phyloP scores from a whole-genome alignment of 495 filamentous ascomycete species.

The Elasticomyces elasticus region DNA sequence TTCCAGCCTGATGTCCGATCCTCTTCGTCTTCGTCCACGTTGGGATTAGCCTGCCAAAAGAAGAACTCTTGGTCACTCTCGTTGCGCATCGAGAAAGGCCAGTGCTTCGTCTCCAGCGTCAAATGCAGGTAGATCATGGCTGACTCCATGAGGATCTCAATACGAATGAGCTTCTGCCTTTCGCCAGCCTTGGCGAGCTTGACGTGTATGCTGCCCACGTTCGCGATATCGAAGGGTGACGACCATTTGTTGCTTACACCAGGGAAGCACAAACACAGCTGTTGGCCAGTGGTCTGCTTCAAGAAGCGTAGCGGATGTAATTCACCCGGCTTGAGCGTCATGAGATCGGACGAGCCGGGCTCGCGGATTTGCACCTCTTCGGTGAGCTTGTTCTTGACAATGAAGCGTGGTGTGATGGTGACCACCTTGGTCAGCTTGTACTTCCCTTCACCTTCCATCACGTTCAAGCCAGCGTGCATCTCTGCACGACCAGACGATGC shows the following conservation, averaged over 20 bases:
- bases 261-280: constrained; percentile 85
- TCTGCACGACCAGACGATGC: constrained; percentile 61
- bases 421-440: constrained; percentile 95
- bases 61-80: constrained; percentile 93
- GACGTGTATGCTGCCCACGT: constrained; percentile 81
- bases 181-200: constrained; percentile 87
- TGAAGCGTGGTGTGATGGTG: constrained; percentile 84
- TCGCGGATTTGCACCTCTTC: constrained; percentile 86
- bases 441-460: constrained; percentile 87
- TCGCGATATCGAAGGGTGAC: constrained; percentile 91
- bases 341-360: constrained; percentile 72
- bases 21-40: constrained; percentile 71
- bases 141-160: constrained; percentile 83
- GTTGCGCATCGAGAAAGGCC: constrained; percentile 97
- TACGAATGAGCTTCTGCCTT: constrained; percentile 74
- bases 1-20: constrained; percentile 72
- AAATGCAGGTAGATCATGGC: constrained; percentile 89
- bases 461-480: constrained; percentile 79
- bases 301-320: constrained; percentile 80
- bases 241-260: constrained; percentile 98
- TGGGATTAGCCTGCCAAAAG: constrained; percentile 78
- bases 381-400: constrained; percentile 82
- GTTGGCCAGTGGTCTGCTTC: constrained; percentile 66
- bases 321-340: constrained; percentile 63
- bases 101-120: constrained; percentile 80